These are phyloP conservation scores for Irpex rosettiformis DNA, from an alignment of 1,284 basidiomycete genomes.

Conservation along the genomic window DNA sequence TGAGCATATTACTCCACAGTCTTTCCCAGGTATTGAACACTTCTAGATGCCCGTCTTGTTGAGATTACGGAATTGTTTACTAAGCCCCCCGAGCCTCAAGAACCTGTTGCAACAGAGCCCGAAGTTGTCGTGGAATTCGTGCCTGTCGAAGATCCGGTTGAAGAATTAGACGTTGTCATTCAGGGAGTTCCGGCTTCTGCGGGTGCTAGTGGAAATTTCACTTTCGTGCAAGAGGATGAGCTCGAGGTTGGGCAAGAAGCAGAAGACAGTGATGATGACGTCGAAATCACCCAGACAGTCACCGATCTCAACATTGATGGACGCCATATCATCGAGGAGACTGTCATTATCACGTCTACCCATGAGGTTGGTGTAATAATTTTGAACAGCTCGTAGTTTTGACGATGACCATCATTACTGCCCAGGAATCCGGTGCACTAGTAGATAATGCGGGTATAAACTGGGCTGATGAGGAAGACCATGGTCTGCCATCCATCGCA, in stretches of 20 bases:
- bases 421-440: constrained; percentile 34
- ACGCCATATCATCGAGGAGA: constrained; percentile 24
- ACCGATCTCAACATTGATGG: constrained; percentile 24
- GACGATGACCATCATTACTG: constrained; percentile 1
- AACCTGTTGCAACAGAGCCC: constrained; percentile 5
- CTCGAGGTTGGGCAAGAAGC: constrained; percentile 43
- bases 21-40: neutral
- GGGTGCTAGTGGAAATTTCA: constrained; percentile 52
- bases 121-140: constrained; percentile 10
- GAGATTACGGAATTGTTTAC: constrained; percentile 52
- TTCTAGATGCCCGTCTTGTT: constrained; percentile 52
- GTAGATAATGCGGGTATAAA: constrained; percentile 37
- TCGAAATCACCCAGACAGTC: constrained; percentile 23
- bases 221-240: constrained; percentile 77
- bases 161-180: constrained; percentile 22
- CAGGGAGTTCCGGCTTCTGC: constrained; percentile 35
- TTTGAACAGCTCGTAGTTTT: no score
- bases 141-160: constrained; percentile 15
- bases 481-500: constrained; percentile 37
- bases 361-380: constrained; percentile 21
- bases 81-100: constrained; percentile 34
- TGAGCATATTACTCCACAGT: constrained; percentile 31
- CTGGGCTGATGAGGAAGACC: constrained; percentile 48
- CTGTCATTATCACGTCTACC: constrained; percentile 22
- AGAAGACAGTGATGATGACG: constrained; percentile 19